Base-by-base conservation (phyloP, 495 filamentous ascomycete genomes). In the Immersiella caudata region DNA sequence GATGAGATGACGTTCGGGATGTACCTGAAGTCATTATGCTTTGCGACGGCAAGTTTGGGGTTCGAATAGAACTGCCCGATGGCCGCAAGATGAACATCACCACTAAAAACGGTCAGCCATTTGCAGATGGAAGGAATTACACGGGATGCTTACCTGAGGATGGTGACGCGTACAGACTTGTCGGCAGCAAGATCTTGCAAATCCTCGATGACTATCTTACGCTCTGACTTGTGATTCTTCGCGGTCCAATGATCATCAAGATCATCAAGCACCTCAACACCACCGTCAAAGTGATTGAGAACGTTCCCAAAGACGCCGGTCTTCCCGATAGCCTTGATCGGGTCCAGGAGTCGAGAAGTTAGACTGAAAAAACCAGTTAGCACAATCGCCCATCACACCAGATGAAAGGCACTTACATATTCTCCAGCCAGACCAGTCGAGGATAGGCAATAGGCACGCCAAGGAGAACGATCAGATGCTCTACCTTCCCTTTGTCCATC, bases 191-290 rank as follows among this genome's bases (percentile, higher is more conserved):
- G 80, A 70, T 93, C 90, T 75, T 99, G 95, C 18, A 99, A 83
- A 64, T 96, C 92, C 71, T 94, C 88, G 36, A 99, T 88, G 69
- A 97, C 85, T 81, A 90, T 90, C 69, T 88, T 91, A 33, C 95
- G 87, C 79, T 99, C 95, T 12, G 81, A 77, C 74, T 98, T 98
- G 78, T 97, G 93, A 73, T 93, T 90, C 71, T 92, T 96, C 22
- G 95, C 94, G 2, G 95, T 96, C 95, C 95, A 99, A 74, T 98
- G 94, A 76, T 99, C 95, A 70, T 93, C 91, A 11, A 96, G 81
- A 74, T 96, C 92, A 78, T 98, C 95, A 27, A 96, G 83, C 18
- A 99, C 91, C 78, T 97, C 96, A 6, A 97, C 91, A 52, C 92
- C 93, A 62, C 92, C 94, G 73, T 97, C 94, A 72, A 96, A 92